phyloP scores from a whole-genome alignment of 2,329 filamentous ascomycete genomes.

The Thielaviopsis euricoi region DNA sequence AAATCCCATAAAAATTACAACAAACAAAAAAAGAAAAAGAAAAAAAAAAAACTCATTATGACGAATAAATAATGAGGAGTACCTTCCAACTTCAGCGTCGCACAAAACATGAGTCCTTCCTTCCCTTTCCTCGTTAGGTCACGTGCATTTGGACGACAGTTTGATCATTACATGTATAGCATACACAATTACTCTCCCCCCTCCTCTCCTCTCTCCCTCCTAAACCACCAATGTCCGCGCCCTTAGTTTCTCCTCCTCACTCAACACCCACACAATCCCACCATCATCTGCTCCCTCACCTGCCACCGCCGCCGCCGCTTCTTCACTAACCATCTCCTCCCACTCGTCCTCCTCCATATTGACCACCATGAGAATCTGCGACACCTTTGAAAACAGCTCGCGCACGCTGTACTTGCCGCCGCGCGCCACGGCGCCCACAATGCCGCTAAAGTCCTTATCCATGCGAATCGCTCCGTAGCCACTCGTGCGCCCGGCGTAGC shows the following conservation, averaged over 20 bases:
- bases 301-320: neutral
- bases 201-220: no score
- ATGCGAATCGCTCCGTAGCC: conserved; percentile 67
- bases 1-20: no score
- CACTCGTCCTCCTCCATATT: conserved; percentile 96
- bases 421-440: conserved; percentile 50
- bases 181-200: no score
- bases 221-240: conserved; percentile 48
- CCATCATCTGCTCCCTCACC: conserved; percentile 27
- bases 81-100: no score
- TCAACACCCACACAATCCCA: conserved; percentile 56
- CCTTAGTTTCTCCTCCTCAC: conserved; percentile 54
- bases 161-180: no score
- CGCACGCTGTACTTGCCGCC: conserved; percentile 62
- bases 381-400: conserved; percentile 59
- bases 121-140: no score
- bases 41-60: neutral
- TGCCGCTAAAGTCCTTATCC: conserved; percentile 66
- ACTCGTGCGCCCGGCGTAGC: conserved; percentile 62
- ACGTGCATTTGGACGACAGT: no score
- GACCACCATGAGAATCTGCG: conserved; percentile 70
- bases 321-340: conserved; percentile 53
- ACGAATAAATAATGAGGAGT: neutral
- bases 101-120: no score
- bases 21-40: neutral